Percentiles rank a stretch among this genome's conserved stretches.
Conservation (phyloP, 768 basidiomycete genomes). For the Hydnum rufescens region DNA sequence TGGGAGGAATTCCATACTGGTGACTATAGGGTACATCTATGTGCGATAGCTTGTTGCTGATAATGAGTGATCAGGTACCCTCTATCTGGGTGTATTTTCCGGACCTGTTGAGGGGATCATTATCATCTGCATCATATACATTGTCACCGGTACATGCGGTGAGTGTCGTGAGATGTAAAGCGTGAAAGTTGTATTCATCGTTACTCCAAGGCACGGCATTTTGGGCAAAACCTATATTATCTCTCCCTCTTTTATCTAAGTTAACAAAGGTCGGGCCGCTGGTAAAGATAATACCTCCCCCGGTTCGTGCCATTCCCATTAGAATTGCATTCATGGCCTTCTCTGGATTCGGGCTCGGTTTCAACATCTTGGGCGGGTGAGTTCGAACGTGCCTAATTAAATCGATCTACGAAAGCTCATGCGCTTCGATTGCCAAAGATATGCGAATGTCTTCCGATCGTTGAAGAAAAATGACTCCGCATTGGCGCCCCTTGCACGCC, state of each 20-base stretch:
- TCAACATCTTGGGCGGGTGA: constrained; percentile 45
- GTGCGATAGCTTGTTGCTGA: not conserved
- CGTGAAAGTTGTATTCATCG: not conserved
- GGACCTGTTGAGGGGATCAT: constrained; percentile 95
- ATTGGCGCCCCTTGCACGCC: constrained; percentile 40
- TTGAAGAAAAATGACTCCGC: constrained; percentile 14
- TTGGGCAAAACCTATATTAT: constrained; percentile 13
- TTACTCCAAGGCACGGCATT: not conserved
- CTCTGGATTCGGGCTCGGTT: constrained; percentile 41
- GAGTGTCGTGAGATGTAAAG: constrained; percentile 9
- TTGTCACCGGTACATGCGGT: constrained; percentile 63
- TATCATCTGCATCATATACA: constrained; percentile 57
- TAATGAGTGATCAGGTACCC: constrained; percentile 31
- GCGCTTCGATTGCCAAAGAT: constrained; percentile 24
- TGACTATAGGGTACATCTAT: constrained; percentile 16
- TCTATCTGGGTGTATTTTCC: constrained; percentile 84
- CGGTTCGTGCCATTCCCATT: constrained; percentile 46
- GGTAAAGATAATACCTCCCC: not conserved
- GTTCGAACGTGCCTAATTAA: constrained; percentile 26
- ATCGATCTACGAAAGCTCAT: not conserved
- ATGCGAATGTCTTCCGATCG: constrained; percentile 39
- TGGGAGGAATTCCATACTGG: constrained; percentile 81
- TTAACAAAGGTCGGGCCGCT: constrained; percentile 1
- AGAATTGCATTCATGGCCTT: constrained; percentile 84
- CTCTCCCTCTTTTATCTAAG: constrained; percentile 11